Evolutionary conservation across 75 land plant species (phyloP), one percentile per base, ranked within the genome.

Genomic region (Cryptomeria japonica): DNA sequence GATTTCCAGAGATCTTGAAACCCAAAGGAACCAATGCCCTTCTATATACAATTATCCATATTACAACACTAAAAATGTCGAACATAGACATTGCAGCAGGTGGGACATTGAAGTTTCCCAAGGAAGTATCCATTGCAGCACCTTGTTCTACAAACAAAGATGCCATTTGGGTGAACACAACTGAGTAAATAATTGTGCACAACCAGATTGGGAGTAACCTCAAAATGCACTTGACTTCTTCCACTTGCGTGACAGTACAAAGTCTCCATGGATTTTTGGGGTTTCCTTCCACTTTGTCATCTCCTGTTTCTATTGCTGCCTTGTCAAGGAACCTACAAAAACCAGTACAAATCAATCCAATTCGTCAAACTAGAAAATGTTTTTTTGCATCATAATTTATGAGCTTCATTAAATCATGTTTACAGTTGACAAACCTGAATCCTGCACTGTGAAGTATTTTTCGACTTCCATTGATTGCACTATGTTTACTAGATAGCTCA

Each of bases 61-160:
- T 14, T 8, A 93, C 70, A 6, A 93, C 91, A 86, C 92, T 90
- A 49, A 92, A 51, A 34, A 93, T 92, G 77, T 96, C 96, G 36
- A 96, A 93, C 47, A 86, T 85, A 2, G 95, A 90, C 95, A 95
- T 94, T 90, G 94, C 89, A 31, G 98, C 94, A 13, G 98, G 92
- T 8, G 98, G 96, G 84, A 96, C 84, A 25, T 84, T 73, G 90
- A 94, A 97, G 49, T 56, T 80, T 2, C 79, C 86, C 86, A 96
- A n/a, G 28, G 31, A 22, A 0, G 90, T 89, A 84, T 92, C 36
- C 97, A 96, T 96, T 44, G 92, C 94, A 19, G 93, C 93, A 14
- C 97, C 98, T 87, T 96, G 98, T 42, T 91, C 95, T 10, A 94
- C 96, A 72, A 94, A 94, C 72, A 94, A 87, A 41, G 95, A 94